phyloP scores from a whole-genome alignment of 2,329 filamentous ascomycete genomes.

The Hymenoscyphus infarciens region DNA sequence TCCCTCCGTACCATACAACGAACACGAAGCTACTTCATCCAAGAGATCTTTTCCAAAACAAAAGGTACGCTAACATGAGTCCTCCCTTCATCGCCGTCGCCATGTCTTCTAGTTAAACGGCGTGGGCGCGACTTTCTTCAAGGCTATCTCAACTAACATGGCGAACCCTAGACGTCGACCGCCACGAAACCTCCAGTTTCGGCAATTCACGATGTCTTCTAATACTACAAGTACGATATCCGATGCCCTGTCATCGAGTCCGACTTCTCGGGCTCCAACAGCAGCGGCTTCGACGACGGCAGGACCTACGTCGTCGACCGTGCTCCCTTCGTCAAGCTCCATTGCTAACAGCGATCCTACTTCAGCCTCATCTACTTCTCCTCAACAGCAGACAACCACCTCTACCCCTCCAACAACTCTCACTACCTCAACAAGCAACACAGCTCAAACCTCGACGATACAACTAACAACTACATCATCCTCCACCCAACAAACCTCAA shows the following conservation, averaged over 20 bases:
- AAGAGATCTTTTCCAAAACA: background rate
- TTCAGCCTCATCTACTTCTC: constrained; percentile 15
- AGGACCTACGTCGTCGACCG: constrained; percentile 13
- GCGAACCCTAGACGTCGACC: constrained; percentile 16
- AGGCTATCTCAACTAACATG: constrained; percentile 26
- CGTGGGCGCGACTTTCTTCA: constrained; percentile 9
- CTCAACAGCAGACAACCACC: constrained; percentile 4
- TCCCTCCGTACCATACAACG: background rate
- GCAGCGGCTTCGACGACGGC: constrained; percentile 22
- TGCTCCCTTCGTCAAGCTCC: constrained; percentile 26
- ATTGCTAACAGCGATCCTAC: constrained; percentile 31
- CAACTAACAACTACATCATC: constrained; percentile 15
- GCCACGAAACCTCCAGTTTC: constrained; percentile 22
- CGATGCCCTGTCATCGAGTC: constrained; percentile 13
- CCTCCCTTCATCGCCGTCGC: background rate
- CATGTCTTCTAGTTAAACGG: constrained; percentile 3
- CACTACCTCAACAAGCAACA: constrained; percentile 23
- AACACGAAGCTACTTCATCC: constrained; percentile 2
- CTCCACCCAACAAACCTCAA: constrained; percentile 6
- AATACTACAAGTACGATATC: constrained; percentile 32
- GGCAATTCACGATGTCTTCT: constrained; percentile 20
- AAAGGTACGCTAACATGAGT: constrained; percentile 21
- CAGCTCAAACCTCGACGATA: constrained; percentile 17
- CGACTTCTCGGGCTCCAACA: constrained; percentile 16
- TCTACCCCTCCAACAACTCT: constrained; percentile 12